Base-by-base conservation (phyloP, 306 rosid genomes). In the Trifolium repens region DNA sequence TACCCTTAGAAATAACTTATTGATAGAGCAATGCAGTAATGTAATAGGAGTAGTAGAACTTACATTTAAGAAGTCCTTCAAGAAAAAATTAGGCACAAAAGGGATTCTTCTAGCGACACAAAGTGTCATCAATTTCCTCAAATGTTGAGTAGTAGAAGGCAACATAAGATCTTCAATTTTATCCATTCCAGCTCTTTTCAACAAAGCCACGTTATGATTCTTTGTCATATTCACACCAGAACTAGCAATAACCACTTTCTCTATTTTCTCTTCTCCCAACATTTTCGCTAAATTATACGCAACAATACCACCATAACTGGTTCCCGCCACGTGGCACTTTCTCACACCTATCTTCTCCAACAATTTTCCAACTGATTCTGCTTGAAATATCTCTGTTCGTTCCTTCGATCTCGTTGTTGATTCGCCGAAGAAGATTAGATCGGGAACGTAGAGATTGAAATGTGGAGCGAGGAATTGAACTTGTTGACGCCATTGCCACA, bases 241-340 rank as follows among this genome's bases (percentile, higher is more conserved):
- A 80, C 98, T 94, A 0, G 96, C 97, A 26, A 94, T 94, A 12
- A 94, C 89, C 65, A 87, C 98, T 66, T 89, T 94, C 69, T 86
- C 85, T 4, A 90, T 89, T 49, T 85, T 94, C 79, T 91, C 97
- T 85, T 86, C 89, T 74, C 93, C 89, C 61, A 89, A 78, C 73
- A 64, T 72, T 71, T 58, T 79, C 3, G 96, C 98, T 84, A 94
- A 10, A 46, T 84, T 84, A 59, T 94, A 88, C 10, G 98, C 94
- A 77, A 94, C 93, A 5, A 94, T 79, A 1, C 98, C 97, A 0
- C 98, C 97, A 26, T 94, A 94, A 76, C 98, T 94, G 5, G 98
- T 94, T 4, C 98, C 97, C 54, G 77, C 34, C 63, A 90, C 90
- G 44, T 85, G 78, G 50, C 64, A 90, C 77, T 54, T 88, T 49